phyloP scores from a whole-genome alignment of 1,284 basidiomycete genomes.

The Tilletia caries region DNA sequence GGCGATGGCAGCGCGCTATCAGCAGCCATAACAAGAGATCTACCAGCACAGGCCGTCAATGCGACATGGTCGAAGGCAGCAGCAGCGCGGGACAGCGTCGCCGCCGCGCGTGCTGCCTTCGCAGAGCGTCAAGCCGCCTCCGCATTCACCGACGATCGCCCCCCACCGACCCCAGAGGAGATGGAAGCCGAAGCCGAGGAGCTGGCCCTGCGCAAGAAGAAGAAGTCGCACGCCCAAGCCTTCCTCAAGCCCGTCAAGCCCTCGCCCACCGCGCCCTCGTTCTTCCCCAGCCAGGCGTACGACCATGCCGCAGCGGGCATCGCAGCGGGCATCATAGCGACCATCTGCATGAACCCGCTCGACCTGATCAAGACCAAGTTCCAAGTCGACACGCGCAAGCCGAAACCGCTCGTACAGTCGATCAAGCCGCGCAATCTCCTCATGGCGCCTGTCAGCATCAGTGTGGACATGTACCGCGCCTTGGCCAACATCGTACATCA shows the following conservation, averaged over 20 bases:
- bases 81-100: background rate
- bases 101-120: constrained; percentile 2
- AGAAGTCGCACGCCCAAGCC: background rate
- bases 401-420: constrained; percentile 12
- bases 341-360: constrained; percentile 94
- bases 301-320: constrained; percentile 94
- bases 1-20: too few species aligned
- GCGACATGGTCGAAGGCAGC: background rate
- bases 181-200: background rate
- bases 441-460: constrained; percentile 54
- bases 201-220: constrained; percentile 8
- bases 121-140: constrained; percentile 9
- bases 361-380: constrained; percentile 94
- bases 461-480: constrained; percentile 72
- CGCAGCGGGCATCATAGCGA: constrained; percentile 85
- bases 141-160: constrained; percentile 8
- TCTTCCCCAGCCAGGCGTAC: constrained; percentile 52
- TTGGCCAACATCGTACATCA: constrained; percentile 70
- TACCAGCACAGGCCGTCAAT: background rate
- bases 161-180: constrained; percentile 1
- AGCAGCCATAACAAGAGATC: too few species aligned
- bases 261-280: constrained; percentile 24
- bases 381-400: constrained; percentile 61
- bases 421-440: constrained; percentile 3
- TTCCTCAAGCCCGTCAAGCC: constrained; percentile 8